Evolutionary conservation across 495 filamentous ascomycete genomes (phyloP), one percentile per base, ranked within the genome.

Genomic region (Xylaria venustula): DNA sequence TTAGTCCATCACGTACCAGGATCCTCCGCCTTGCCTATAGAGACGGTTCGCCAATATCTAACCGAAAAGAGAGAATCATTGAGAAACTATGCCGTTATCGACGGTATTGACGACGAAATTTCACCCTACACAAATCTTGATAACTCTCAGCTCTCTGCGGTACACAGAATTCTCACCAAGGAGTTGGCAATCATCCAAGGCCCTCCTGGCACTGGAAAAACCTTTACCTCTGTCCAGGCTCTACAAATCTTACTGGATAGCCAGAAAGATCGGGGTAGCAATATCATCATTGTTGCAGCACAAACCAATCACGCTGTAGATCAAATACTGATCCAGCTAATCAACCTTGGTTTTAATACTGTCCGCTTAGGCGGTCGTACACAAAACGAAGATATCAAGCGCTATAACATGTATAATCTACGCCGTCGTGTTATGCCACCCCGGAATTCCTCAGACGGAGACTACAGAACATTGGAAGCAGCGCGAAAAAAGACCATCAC

Each of bases 231-330:
- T 0, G 82, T 93, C 0, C 70, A 85, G 40, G 90, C 90, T 1
- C 69, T 97, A 28, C 85, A 83, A 45, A 77, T 88, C 3, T 70
- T 96, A 51, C 73, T 96, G 0, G 69, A 78, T 1, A 91, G 89
- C 55, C 81, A 85, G 77, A 58, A 61, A n/a, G 2, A 47, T 28
- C 57, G 67, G 1, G 75, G 75, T 8, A 40, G 47, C 23, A 72
- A 73, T 9, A 73, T 75, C 2, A 87, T 97, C 34, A 79, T 96
- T 22, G 77, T 96, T 6, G 81, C 91, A 0, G 90, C 90, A 23
- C 90, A 97, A 63, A 97, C 93, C 2, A 98, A 98, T 61, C 92
- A 98, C 73, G 93, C 94, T 0, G 72, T 97, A 0, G 93, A 97
- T 64, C 94, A 97, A 66, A 73, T 97, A 1, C 78, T 98, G 14